These are phyloP conservation scores for Kandelia obovata DNA, from an alignment of 345 rosid genomes.

Conservation along the genomic window DNA sequence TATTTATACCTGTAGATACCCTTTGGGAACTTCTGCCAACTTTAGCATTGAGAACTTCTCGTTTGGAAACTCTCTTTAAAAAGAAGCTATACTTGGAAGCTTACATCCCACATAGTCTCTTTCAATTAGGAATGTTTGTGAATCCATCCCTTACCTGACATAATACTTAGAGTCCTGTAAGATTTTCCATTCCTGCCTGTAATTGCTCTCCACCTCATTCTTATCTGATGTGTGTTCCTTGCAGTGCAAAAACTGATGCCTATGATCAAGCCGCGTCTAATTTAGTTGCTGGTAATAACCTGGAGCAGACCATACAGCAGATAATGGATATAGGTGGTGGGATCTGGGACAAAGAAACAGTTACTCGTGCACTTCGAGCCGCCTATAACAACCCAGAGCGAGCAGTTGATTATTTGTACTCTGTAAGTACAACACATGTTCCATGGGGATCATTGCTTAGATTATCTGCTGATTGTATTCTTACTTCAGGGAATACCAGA, in stretches of 20 bases:
- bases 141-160: too few relatives aligned
- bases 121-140: too few relatives aligned
- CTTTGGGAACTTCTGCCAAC: too few relatives aligned
- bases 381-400: conserved; percentile 98
- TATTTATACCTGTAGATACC: too few relatives aligned
- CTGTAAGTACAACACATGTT: conserved; percentile 43
- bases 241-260: conserved; percentile 60
- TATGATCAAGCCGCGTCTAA: conserved; percentile 89
- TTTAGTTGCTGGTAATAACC: conserved; percentile 66
- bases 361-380: conserved; percentile 89
- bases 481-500: conserved; percentile 83
- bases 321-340: conserved; percentile 98
- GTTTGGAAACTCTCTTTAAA: too few relatives aligned
- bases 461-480: conserved; percentile 23
- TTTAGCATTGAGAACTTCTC: too few relatives aligned
- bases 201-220: too few relatives aligned
- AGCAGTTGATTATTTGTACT: conserved; percentile 94
- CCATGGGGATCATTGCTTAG: conserved; percentile 2
- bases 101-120: too few relatives aligned
- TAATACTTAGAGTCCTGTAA: too few relatives aligned
- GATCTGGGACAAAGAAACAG: conserved; percentile 92
- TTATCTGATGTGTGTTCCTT: conserved; percentile 11
- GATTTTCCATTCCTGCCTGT: too few relatives aligned
- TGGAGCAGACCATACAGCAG: conserved; percentile 74
- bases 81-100: too few relatives aligned